phyloP scores from a whole-genome alignment of 2,329 filamentous ascomycete species.

The Phaeosphaeria sp. region DNA sequence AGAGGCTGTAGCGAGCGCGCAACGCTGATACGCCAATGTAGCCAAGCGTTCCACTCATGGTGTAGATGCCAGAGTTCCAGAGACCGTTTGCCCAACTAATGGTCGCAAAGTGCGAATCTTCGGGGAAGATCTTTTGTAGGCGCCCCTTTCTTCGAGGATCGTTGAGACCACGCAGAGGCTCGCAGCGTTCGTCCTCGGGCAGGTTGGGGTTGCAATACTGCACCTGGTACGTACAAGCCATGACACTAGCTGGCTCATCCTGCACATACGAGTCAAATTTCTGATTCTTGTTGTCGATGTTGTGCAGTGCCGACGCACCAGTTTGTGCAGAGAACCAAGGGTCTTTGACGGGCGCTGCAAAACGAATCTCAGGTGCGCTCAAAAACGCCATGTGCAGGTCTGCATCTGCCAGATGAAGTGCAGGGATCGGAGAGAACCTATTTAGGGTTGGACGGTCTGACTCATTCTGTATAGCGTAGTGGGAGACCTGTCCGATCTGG shows the following conservation, averaged over 20 bases:
- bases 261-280: constrained; percentile 12
- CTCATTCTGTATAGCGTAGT: background rate
- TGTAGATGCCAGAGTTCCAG: constrained; percentile 6
- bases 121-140: constrained; percentile 7
- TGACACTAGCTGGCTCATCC: constrained; percentile 27
- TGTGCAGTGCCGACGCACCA: background rate
- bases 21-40: constrained; percentile 17
- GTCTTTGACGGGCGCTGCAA: constrained; percentile 32
- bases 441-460: background rate
- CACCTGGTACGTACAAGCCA: constrained; percentile 45
- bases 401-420: constrained; percentile 35
- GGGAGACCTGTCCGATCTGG: background rate
- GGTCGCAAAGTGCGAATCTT: constrained; percentile 1
- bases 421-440: constrained; percentile 25
- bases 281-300: background rate
- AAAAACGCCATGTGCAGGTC: constrained; percentile 44
- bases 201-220: constrained; percentile 43
- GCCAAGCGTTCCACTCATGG: constrained; percentile 7
- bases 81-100: constrained; percentile 11
- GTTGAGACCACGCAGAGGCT: constrained; percentile 19
- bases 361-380: constrained; percentile 32
- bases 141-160: constrained; percentile 5
- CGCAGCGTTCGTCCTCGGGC: constrained; percentile 20
- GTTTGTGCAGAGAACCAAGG: constrained; percentile 39
- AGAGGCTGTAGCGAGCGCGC: constrained; percentile 15